Conservation (phyloP, 768 basidiomycete species). For the Hebeloma cylindrosporum region DNA sequence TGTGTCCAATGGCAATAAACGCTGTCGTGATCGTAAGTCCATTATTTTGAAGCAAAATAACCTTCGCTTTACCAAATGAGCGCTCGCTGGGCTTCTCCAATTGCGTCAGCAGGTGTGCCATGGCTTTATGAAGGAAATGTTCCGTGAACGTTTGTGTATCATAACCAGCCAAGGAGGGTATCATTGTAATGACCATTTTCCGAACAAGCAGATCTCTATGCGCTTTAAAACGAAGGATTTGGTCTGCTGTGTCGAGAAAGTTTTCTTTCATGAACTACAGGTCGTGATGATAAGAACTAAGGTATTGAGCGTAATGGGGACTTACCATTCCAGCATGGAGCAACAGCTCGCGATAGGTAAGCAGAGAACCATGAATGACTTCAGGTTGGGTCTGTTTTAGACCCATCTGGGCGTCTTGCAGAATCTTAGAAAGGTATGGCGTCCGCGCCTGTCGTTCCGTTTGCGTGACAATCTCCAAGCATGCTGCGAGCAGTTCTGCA, state of each 20-base stretch:
- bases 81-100: conserved; percentile 88
- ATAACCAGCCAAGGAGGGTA: conserved; percentile 92
- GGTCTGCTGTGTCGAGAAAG: conserved; percentile 85
- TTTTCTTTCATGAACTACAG: conserved; percentile 83
- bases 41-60: neutral
- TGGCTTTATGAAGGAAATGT: conserved; percentile 89
- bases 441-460: conserved; percentile 67
- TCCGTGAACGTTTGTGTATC: conserved; percentile 91
- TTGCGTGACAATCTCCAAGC: conserved; percentile 81
- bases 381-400: conserved; percentile 81
- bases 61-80: conserved; percentile 65
- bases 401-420: conserved; percentile 84
- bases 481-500: conserved; percentile 89
- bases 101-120: conserved; percentile 87
- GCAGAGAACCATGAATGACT: conserved; percentile 86
- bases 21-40: conserved; percentile 45
- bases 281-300: neutral
- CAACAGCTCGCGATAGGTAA: conserved; percentile 89
- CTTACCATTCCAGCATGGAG: conserved; percentile 93
- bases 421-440: conserved; percentile 75
- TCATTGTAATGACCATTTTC: conserved; percentile 93
- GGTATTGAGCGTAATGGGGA: conserved; percentile 6
- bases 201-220: conserved; percentile 89
- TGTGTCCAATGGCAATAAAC: conserved; percentile 95
- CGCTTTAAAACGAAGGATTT: conserved; percentile 84